Conservation (phyloP, 2,329 filamentous ascomycete species). For the Talaromyces sp. region DNA sequence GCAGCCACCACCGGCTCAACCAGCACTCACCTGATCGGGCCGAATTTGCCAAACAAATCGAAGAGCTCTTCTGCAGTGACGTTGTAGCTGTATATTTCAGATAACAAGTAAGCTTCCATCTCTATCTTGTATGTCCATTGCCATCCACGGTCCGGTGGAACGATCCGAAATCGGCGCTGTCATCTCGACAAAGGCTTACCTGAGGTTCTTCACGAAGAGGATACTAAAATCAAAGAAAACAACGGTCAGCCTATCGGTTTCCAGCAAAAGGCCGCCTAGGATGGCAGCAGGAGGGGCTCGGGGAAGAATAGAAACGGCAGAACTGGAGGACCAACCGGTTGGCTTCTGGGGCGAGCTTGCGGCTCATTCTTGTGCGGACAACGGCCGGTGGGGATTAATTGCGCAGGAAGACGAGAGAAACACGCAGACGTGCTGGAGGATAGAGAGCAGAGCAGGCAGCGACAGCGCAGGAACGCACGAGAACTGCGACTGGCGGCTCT, state of each 20-base stretch:
- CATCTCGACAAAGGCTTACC: conserved; percentile 49
- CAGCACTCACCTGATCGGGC: conserved; percentile 76
- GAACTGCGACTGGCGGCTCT: neutral
- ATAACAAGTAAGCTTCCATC: neutral
- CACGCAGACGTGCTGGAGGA: neutral
- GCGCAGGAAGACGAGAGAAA: conserved; percentile 12
- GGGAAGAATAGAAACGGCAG: conserved; percentile 22
- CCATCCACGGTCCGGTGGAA: neutral
- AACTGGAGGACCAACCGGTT: conserved; percentile 66
- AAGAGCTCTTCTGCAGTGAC: conserved; percentile 97
- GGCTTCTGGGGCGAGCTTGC: conserved; percentile 97
- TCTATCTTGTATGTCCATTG: neutral
- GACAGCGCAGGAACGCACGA: neutral
- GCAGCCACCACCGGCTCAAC: neutral
- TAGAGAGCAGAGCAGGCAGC: neutral
- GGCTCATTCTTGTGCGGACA: conserved; percentile 36
- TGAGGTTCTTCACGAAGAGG: conserved; percentile 99
- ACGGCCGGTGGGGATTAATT: conserved; percentile 1
- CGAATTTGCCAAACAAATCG: conserved; percentile 97
- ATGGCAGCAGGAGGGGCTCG: conserved; percentile 6
- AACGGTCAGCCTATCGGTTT: conserved; percentile 2
- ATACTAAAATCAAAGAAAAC: conserved; percentile 55
- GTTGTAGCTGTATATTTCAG: conserved; percentile 69
- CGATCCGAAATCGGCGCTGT: conserved; percentile 3
- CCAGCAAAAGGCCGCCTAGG: conserved; percentile 4